Conservation (phyloP, 441 rosid species). For the Adansonia gregorii region DNA sequence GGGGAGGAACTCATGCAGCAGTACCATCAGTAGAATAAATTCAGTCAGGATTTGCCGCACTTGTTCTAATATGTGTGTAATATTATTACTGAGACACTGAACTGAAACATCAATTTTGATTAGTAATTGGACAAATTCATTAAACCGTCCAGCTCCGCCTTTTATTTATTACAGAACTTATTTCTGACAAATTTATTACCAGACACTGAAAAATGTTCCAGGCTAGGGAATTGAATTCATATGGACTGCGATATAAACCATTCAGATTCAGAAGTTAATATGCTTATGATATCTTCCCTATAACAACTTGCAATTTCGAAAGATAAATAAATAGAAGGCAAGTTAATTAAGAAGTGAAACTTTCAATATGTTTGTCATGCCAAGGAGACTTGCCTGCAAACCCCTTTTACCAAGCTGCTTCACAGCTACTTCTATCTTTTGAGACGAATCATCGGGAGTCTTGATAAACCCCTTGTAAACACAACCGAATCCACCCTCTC, state of each 20-base stretch:
- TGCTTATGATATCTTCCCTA: neutral
- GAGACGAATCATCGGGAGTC: conserved; percentile 49
- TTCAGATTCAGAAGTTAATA: neutral
- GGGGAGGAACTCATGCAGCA: neutral
- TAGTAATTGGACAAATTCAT: conserved; percentile 13
- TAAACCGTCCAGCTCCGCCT: neutral
- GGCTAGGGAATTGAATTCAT: too few relatives aligned
- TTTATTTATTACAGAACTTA: neutral
- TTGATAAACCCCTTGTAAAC: conserved; percentile 58
- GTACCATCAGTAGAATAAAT: neutral
- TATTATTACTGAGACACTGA: neutral
- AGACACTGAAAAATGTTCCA: too few relatives aligned
- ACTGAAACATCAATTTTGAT: too few relatives aligned
- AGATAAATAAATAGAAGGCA: neutral
- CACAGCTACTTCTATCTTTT: conserved; percentile 60
- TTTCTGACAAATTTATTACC: neutral
- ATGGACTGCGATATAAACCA: too few relatives aligned
- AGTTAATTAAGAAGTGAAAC: neutral
- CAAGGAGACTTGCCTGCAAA: conserved; percentile 50
- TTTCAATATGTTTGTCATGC: neutral
- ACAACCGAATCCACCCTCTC: conserved; percentile 82
- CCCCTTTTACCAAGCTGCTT: conserved; percentile 67
- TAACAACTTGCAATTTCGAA: neutral
- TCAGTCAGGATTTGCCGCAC: neutral
- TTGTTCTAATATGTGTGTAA: too few relatives aligned